Evolutionary conservation across 169 alveolate genomes (phyloP), one percentile per base, ranked within the genome.

Genomic region (Prorocentrum cordatum): DNA sequence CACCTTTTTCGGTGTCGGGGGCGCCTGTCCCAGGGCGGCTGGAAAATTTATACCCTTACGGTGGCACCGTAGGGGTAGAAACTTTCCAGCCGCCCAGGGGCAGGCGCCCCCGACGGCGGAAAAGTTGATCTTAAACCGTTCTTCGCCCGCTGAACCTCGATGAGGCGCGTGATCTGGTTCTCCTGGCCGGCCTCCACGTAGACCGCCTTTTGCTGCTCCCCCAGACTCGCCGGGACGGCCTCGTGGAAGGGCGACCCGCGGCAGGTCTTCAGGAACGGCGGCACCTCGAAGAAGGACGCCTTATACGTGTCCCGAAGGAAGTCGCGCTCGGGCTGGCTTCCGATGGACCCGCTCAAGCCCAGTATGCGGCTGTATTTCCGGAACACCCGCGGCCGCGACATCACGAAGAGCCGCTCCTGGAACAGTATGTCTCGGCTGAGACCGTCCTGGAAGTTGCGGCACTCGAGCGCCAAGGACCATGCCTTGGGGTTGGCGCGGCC

Each of bases 391-490:
- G 58, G 32, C 22, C 79, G n/a, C 32, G 59, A 24, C 90, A 80
- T 80, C 36, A 80, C 90, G 32, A 80, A 80, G 39, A 80, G 24
- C 27, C 90, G 90, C 68, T 80, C 90, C 80, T 80, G 77, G 80
- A 45, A 80, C 33, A 80, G 62, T 45, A 80, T 80, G 50, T 80
- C 90, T 62, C 50, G 0, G 47, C 90, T 62, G 6, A 80, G 68
- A 10, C 80, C 67, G 18, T 80, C 90, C 27, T 64, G 31, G 80
- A 80, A 80, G 71, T 80, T 80, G 9, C 79, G 77, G 20, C 90
- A 80, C 68, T 80, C 90, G 80, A 80, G 61, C 7, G 90, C 90
- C 90, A 80, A 29, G 14, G 90, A 80, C 90, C 90, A 80, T 33
- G 68, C 90, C 90, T 80, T 80, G 20, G 77, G 80, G 54, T 80